These are phyloP conservation scores for Austroboletus niveus DNA, from an alignment of 1,284 basidiomycete genomes.

Conservation along the genomic window DNA sequence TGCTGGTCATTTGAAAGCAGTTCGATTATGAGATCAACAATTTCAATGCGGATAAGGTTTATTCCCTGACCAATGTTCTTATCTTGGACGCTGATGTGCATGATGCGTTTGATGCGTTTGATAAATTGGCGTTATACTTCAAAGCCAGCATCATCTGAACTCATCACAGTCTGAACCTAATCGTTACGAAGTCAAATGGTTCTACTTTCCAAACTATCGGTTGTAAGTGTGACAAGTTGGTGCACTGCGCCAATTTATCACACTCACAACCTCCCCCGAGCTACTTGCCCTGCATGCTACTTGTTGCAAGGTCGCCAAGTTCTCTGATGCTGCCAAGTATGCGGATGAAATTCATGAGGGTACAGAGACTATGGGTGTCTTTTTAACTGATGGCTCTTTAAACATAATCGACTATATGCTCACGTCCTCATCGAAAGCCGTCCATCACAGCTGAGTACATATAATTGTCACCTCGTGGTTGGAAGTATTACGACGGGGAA, in stretches of 20 bases:
- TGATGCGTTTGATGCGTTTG: neutral
- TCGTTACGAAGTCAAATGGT: neutral
- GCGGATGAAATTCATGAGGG: neutral
- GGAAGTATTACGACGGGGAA: no score
- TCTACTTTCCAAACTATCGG: neutral
- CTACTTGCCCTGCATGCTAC: constrained; percentile 8
- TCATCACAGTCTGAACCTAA: no score
- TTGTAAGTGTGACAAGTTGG: neutral
- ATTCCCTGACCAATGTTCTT: constrained; percentile 8
- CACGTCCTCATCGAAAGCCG: no score
- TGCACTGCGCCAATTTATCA: neutral
- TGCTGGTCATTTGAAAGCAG: neutral
- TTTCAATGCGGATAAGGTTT: no score
- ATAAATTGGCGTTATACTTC: neutral
- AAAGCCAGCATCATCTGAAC: neutral
- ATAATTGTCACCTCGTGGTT: no score
- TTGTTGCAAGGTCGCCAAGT: constrained; percentile 6
- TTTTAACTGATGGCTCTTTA: no score
- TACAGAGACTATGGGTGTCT: no score
- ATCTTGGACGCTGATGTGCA: neutral
- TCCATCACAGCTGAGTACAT: no score
- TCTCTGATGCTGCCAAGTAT: constrained; percentile 3
- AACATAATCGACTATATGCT: no score
- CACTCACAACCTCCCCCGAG: neutral
- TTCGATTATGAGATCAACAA: constrained; percentile 1